These are phyloP conservation scores for Chalciporus piperatus DNA, from an alignment of 768 basidiomycete genomes.

Conservation along the genomic window DNA sequence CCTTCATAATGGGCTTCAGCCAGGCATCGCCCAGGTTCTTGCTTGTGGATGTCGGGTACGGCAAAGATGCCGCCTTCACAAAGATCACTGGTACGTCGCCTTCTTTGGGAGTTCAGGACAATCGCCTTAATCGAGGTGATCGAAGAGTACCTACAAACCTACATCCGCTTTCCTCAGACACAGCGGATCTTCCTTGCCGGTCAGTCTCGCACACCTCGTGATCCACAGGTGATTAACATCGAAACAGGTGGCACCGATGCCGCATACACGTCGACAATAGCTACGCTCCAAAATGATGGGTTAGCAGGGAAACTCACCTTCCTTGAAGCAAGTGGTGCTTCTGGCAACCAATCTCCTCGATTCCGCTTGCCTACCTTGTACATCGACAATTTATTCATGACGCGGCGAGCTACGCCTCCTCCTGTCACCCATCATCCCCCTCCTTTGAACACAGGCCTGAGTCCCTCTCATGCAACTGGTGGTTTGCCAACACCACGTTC, in stretches of 20 bases:
- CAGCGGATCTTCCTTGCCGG: constrained; percentile 72
- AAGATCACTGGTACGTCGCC: constrained; percentile 64
- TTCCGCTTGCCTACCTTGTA: constrained; percentile 52
- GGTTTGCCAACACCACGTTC: constrained; percentile 70
- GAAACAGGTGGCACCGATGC: constrained; percentile 53
- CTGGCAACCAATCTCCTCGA: constrained; percentile 42
- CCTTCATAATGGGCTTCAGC: constrained; percentile 71
- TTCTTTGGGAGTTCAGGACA: neutral
- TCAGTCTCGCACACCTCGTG: constrained; percentile 26
- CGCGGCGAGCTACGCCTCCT: constrained; percentile 24
- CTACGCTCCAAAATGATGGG: constrained; percentile 55
- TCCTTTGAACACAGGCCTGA: constrained; percentile 41
- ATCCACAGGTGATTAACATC: constrained; percentile 1
- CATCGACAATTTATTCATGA: constrained; percentile 50
- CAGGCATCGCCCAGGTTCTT: constrained; percentile 71
- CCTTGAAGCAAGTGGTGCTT: constrained; percentile 47
- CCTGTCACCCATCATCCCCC: constrained; percentile 38
- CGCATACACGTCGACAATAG: constrained; percentile 56
- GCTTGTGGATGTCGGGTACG: constrained; percentile 65
- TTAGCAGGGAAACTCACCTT: constrained; percentile 65
- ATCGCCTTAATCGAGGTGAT: neutral
- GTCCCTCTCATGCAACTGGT: constrained; percentile 47
- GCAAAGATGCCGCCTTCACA: constrained; percentile 56
- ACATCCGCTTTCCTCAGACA: constrained; percentile 70
- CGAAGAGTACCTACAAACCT: constrained; percentile 69